phyloP scores from a whole-genome alignment of 305 asterid species.

The Fraxinus velutina region DNA sequence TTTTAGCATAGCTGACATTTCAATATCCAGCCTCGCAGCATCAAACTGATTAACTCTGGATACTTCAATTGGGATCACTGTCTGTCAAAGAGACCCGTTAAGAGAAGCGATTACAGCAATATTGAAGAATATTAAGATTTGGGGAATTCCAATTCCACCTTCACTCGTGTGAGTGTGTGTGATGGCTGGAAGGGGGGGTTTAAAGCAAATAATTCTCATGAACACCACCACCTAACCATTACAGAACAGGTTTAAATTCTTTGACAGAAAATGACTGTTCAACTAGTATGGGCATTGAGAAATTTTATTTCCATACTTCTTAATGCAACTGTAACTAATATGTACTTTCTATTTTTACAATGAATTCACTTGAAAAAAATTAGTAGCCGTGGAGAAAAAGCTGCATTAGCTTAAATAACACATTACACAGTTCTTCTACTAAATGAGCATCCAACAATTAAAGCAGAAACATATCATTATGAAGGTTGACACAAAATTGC shows the following conservation, averaged over 20 bases:
- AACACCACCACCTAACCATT: neutral
- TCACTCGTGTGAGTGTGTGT: neutral
- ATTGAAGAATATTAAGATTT: neutral
- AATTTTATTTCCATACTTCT: neutral
- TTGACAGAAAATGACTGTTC: neutral
- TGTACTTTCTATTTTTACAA: neutral
- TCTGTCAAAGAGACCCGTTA: slow-evolving; percentile 37
- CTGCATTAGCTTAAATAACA: neutral
- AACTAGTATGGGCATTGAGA: neutral
- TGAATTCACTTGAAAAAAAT: neutral
- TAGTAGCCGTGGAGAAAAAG: neutral
- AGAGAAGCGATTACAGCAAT: neutral
- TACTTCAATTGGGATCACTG: slow-evolving; percentile 58
- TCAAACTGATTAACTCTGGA: slow-evolving; percentile 89
- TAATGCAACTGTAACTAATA: neutral
- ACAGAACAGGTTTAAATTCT: neutral
- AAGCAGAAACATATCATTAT: neutral
- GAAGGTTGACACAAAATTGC: neutral
- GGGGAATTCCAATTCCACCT: neutral
- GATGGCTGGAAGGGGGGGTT: neutral
- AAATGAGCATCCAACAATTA: neutral
- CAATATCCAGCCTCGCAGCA: slow-evolving; percentile 86
- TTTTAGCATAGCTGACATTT: slow-evolving; percentile 86
- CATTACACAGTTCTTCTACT: neutral
- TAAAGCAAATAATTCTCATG: neutral